A percentile compares a stretch with the other conserved stretches of the same genome.
Conservation (phyloP, 345 rosid species). For the Clausena lansium region DNA sequence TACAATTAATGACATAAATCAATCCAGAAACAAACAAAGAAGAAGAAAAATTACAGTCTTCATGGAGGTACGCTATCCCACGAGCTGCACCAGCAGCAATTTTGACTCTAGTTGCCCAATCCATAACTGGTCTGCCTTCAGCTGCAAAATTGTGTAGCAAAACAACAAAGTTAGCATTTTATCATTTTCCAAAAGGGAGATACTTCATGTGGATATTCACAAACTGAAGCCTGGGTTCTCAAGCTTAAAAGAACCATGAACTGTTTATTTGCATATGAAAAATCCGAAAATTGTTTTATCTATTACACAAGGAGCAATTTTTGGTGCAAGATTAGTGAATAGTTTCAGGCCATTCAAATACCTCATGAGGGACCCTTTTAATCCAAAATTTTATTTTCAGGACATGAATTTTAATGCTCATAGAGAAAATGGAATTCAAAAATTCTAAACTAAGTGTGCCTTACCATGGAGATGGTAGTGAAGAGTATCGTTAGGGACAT, state of each 20-base stretch:
- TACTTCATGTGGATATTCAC: slow-evolving; percentile 2
- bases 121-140: slow-evolving; percentile 74
- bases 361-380: not conserved
- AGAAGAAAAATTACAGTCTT: slow-evolving; percentile 73
- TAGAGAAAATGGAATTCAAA: not conserved
- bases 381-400: not conserved
- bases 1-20: not conserved
- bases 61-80: slow-evolving; percentile 95
- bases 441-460: slow-evolving; percentile 14
- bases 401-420: not conserved
- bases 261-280: not conserved
- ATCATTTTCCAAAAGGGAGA: not conserved
- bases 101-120: slow-evolving; percentile 78
- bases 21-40: slow-evolving; percentile 11
- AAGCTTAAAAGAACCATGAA: not conserved
- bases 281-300: not conserved
- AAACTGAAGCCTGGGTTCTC: not conserved
- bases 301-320: not conserved
- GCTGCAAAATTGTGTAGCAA: slow-evolving; percentile 38
- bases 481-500: slow-evolving; percentile 81
- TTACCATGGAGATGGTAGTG: slow-evolving; percentile 90
- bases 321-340: not conserved
- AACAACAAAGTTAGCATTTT: not conserved
- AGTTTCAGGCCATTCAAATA: not conserved
- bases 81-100: slow-evolving; percentile 98